Evolutionary conservation across 371 early-diverging fungal species (phyloP), one percentile per base, ranked within the genome.

Genomic region (Apophysomyces trapeziformis): DNA sequence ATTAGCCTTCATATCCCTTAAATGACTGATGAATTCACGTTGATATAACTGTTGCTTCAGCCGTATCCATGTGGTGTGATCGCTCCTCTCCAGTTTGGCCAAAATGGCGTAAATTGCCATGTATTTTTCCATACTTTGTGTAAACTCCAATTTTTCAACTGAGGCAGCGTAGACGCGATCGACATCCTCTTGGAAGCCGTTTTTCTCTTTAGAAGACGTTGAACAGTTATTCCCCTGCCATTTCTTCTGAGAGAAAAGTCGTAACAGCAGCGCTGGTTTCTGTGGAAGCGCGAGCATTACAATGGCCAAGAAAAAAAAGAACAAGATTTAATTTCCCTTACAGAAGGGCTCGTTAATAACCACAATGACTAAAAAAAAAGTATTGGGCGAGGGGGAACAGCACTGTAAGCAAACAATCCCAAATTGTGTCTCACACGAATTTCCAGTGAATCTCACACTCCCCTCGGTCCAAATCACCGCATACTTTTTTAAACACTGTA

Each of bases 401-500:
- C 47, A 7, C 18, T 47, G 21, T 16, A 47, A 47, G 47, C 47
- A 47, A 47, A 47, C 47, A 47, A 47, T 47, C 47, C n/a, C 2
- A 47, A 47, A 47, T 26, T 47, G 47, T 47, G 47, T 47, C 47
- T 47, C 47, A 68, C 37, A 59, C 57, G 38, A 70, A 72, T 3
- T 67, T 67, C 77, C 73, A 72, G 1, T 57, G 41, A 21, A 76
- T 68, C 4, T 38, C 13, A 37, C 73, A 76, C 37, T 50, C 38
- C 11, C 73, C 73, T 37, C 63, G 12, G 9, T 16, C 66, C 14
- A 68, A 44, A 5, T 62, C 58, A 38, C 77, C 73, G 63, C 73
- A 72, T 21, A 76, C 71, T n/a, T 38, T 38, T 54, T 66, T 4
- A 26, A 76, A 73, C 21, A 73, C 73, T 73, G 63, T 36, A 16